Evolutionary conservation across 176 grass and related monocot species (phyloP), one percentile per base, ranked within the genome.

Genomic region (Thalia dealbata): DNA sequence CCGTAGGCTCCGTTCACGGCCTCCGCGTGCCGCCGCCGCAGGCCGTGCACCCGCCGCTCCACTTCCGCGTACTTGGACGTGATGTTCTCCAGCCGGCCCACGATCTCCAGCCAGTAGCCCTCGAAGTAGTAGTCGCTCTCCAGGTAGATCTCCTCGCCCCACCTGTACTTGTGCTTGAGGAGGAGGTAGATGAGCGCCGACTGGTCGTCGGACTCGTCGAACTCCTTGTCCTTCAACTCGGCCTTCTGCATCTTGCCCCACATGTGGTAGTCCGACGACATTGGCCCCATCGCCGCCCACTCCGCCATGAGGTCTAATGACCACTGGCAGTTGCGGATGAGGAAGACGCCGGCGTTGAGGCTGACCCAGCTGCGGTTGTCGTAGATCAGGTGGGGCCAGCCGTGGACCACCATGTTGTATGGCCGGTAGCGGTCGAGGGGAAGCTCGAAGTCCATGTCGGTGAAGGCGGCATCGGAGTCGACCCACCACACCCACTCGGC

Each of bases 271-370:
- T 88, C 78, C 38, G 86, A 83, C 0, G 78, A 86, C 26, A 54
- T 62, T 0, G 90, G 90, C 8, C 90, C 85, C 83, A 84, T 86
- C 63, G 81, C 52, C 19, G 83, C 81, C 90, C 90, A 92, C 43
- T 67, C 67, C 73, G 18, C 86, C 83, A 92, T 92, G 87, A 99
- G 88, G 77, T 99, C 90, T 46, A 99, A 83, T 62, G 83, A 85
- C 95, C 95, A 99, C 77, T 99, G 95, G 87, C 95, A 93, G 76
- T 93, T 99, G 16, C 95, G 85, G 81, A 99, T 79, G 76, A 99
- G 78, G 79, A 99, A 93, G 3, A 99, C 90, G 26, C 95, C 90
- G 44, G 95, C 95, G 84, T 97, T 97, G 83, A 97, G 90, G 67
- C 83, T 80, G 46, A 86, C 84, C 95, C 90, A 91, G 14, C 90